A percentile compares a stretch with the other conserved stretches of the same genome.
Conservation (phyloP, 1,284 basidiomycete species). For the Meira miltonrushii region DNA sequence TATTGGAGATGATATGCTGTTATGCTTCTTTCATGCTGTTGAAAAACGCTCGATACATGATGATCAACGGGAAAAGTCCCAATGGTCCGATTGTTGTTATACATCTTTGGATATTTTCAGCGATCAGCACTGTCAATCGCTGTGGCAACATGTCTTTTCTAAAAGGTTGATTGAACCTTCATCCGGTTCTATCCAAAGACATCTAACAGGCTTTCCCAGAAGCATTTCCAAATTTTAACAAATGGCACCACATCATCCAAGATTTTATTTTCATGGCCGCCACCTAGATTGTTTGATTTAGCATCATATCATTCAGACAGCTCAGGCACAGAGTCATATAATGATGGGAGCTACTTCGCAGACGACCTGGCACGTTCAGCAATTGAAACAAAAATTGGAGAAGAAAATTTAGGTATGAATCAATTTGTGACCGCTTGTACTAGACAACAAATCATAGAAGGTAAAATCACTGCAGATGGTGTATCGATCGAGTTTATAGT, state of each 20-base stretch:
- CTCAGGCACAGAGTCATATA: slow-evolving; percentile 10
- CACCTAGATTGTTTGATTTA: slow-evolving; percentile 50
- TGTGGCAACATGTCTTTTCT: slow-evolving; percentile 20
- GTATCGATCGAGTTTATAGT: slow-evolving; percentile 67
- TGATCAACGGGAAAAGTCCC: slow-evolving; percentile 81
- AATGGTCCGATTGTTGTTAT: slow-evolving; percentile 87
- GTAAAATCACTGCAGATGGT: slow-evolving; percentile 63
- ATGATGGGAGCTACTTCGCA: slow-evolving; percentile 65
- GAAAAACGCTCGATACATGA: slow-evolving; percentile 64
- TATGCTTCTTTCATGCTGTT: slow-evolving; percentile 91
- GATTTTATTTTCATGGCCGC: slow-evolving; percentile 80
- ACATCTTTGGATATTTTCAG: slow-evolving; percentile 57
- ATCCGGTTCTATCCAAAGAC: slow-evolving; percentile 20
- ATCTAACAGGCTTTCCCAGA: slow-evolving; percentile 18
- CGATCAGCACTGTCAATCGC: slow-evolving; percentile 46
- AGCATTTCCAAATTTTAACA: slow-evolving; percentile 77
- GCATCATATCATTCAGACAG: neutral
- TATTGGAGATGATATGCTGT: slow-evolving; percentile 80
- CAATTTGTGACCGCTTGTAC: slow-evolving; percentile 83
- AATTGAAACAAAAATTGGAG: slow-evolving; percentile 60
- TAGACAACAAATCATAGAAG: slow-evolving; percentile 76
- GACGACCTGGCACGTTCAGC: slow-evolving; percentile 77
- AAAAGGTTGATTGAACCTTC: neutral
- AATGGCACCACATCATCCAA: slow-evolving; percentile 62
- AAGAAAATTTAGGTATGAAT: neutral